Conservation (phyloP, 495 filamentous ascomycete species). For the Hyaloscypha bicolor region DNA sequence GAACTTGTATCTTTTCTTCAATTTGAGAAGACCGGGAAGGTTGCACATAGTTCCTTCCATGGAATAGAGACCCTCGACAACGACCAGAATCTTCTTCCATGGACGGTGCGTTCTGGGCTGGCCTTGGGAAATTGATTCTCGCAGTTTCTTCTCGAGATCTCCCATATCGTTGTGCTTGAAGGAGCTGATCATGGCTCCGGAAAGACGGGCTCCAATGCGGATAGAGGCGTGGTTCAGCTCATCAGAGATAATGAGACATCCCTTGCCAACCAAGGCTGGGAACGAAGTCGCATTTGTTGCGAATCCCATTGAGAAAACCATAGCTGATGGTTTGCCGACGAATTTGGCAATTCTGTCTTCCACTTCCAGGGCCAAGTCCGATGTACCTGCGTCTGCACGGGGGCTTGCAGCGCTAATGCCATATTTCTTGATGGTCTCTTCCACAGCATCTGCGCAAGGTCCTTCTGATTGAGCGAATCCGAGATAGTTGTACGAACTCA, state of each 20-base stretch:
- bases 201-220: constrained; percentile 89
- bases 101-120: constrained; percentile 95
- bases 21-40: constrained; percentile 77
- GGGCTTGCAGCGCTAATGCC: constrained; percentile 80
- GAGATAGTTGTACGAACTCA: constrained; percentile 99
- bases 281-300: constrained; percentile 91
- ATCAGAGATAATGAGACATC: constrained; percentile 91
- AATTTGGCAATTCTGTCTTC: constrained; percentile 88
- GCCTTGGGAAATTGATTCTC: constrained; percentile 91
- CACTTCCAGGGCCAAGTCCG: constrained; percentile 84
- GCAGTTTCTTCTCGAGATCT: constrained; percentile 79
- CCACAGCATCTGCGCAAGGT: constrained; percentile 91
- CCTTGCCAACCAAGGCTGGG: constrained; percentile 87
- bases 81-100: constrained; percentile 98
- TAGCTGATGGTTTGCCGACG: constrained; percentile 88
- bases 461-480: constrained; percentile 98
- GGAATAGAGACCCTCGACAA: constrained; percentile 95
- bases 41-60: constrained; percentile 99
- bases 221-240: constrained; percentile 98
- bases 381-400: constrained; percentile 80
- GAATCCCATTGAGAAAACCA: constrained; percentile 99
- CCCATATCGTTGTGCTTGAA: constrained; percentile 98
- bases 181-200: constrained; percentile 89
- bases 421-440: constrained; percentile 81
- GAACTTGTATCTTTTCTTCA: constrained; percentile 97